Conservation (phyloP, 2,329 filamentous ascomycete species). For the Penicillium sp. region DNA sequence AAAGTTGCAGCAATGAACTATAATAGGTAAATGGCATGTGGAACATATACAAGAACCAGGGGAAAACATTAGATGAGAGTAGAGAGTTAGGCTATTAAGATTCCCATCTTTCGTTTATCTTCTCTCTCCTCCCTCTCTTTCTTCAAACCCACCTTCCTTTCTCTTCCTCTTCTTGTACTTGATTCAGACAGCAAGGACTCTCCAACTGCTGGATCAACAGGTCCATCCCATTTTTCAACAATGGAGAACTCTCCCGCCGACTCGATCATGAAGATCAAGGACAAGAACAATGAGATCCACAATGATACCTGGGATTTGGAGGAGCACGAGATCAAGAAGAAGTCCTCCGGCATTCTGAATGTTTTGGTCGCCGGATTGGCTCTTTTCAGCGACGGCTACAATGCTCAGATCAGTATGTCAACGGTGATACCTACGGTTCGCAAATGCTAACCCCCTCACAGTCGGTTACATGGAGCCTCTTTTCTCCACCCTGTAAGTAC, state of each 20-base stretch:
- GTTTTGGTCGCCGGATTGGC: slow-evolving; percentile 40
- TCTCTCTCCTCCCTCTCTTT: neutral
- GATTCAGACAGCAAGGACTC: neutral
- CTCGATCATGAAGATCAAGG: slow-evolving; percentile 11
- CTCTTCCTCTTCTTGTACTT: neutral
- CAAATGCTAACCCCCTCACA: slow-evolving; percentile 7
- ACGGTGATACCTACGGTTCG: neutral
- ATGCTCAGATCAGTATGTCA: slow-evolving; percentile 36
- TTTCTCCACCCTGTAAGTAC: slow-evolving; percentile 30
- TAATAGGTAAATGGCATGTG: neutral
- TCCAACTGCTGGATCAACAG: neutral
- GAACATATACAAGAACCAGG: neutral
- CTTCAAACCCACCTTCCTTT: neutral
- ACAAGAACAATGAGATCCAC: neutral
- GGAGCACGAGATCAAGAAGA: slow-evolving; percentile 4
- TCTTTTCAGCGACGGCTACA: slow-evolving; percentile 42
- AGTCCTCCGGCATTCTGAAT: slow-evolving; percentile 31
- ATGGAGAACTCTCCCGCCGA: slow-evolving; percentile 11
- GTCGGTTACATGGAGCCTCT: slow-evolving; percentile 40
- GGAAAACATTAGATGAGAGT: neutral
- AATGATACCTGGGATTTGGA: slow-evolving; percentile 10
- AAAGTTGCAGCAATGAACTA: neutral
- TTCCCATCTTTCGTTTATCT: neutral
- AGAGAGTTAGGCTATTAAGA: neutral
- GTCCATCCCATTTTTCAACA: neutral